phyloP scores from a whole-genome alignment of 2,329 filamentous ascomycete genomes.

The Cercospora sp. region DNA sequence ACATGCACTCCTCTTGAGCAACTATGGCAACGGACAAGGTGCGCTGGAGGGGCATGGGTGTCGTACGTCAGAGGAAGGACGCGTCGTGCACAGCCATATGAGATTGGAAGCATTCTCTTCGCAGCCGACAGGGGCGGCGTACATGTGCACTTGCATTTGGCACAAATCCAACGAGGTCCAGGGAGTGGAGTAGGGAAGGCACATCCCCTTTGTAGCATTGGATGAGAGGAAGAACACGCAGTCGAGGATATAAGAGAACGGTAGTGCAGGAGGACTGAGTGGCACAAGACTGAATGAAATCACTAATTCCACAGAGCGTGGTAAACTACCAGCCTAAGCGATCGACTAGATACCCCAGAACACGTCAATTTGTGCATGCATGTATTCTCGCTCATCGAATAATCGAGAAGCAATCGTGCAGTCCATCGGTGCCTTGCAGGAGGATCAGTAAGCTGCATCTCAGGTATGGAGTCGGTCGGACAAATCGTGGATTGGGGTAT shows the following conservation, averaged over 20 bases:
- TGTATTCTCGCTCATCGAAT: background rate
- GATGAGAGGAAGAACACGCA: constrained; percentile 1
- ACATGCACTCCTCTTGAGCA: background rate
- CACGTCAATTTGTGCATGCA: background rate
- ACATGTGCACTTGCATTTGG: background rate
- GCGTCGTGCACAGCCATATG: background rate
- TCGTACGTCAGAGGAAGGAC: background rate
- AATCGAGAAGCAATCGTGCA: background rate
- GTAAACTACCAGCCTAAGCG: background rate
- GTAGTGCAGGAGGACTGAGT: background rate
- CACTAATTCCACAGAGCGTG: background rate
- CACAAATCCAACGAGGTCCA: background rate
- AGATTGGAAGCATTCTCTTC: constrained; percentile 5
- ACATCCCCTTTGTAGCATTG: constrained; percentile 10
- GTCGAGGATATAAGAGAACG: background rate
- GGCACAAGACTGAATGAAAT: background rate
- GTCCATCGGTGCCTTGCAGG: background rate
- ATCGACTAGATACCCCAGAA: constrained; percentile 12
- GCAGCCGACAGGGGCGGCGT: background rate
- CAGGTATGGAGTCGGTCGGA: background rate
- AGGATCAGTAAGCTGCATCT: background rate
- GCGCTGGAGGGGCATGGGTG: background rate
- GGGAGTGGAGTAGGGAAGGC: background rate
- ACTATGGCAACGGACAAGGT: background rate
- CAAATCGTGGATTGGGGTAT: background rate